phyloP scores from a whole-genome alignment of 495 filamentous ascomycete genomes.

The Cairneyella variabilis region DNA sequence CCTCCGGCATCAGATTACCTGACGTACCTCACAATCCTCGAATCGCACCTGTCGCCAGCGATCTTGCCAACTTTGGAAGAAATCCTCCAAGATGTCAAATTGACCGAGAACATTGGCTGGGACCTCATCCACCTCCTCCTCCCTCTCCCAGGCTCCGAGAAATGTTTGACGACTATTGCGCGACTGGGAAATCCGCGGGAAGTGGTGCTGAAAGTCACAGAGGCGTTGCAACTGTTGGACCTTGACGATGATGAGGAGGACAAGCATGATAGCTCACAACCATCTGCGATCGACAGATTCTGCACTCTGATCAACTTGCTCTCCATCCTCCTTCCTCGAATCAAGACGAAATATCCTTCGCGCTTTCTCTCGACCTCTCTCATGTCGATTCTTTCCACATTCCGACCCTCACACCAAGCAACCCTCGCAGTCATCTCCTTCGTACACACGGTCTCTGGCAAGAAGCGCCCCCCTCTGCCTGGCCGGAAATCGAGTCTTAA shows the following conservation, averaged over 20 bases:
- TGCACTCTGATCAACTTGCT: slow-evolving; percentile 76
- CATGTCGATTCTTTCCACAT: slow-evolving; percentile 68
- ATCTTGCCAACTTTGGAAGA: slow-evolving; percentile 73
- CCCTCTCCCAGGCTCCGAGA: slow-evolving; percentile 65
- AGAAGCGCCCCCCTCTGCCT: slow-evolving; percentile 70
- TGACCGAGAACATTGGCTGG: slow-evolving; percentile 94
- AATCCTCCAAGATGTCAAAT: slow-evolving; percentile 74
- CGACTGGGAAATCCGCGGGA: slow-evolving; percentile 87
- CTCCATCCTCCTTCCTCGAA: slow-evolving; percentile 77
- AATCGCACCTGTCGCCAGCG: slow-evolving; percentile 75
- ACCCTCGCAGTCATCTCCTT: slow-evolving; percentile 73
- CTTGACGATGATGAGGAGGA: slow-evolving; percentile 39
- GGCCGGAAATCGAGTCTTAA: slow-evolving; percentile 53
- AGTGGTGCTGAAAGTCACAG: slow-evolving; percentile 75
- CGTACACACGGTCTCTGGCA: slow-evolving; percentile 67
- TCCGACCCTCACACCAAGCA: slow-evolving; percentile 60
- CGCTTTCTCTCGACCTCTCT: slow-evolving; percentile 90
- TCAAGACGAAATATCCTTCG: slow-evolving; percentile 86
- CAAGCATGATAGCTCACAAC: slow-evolving; percentile 6
- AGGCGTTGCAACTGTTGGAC: slow-evolving; percentile 54
- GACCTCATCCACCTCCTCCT: slow-evolving; percentile 86
- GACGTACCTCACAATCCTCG: slow-evolving; percentile 84
- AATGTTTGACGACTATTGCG: slow-evolving; percentile 73
- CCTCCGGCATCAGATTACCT: slow-evolving; percentile 78
- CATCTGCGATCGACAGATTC: slow-evolving; percentile 51